Base-by-base conservation (phyloP, 306 rosid species). In the Cicer bijugum region DNA sequence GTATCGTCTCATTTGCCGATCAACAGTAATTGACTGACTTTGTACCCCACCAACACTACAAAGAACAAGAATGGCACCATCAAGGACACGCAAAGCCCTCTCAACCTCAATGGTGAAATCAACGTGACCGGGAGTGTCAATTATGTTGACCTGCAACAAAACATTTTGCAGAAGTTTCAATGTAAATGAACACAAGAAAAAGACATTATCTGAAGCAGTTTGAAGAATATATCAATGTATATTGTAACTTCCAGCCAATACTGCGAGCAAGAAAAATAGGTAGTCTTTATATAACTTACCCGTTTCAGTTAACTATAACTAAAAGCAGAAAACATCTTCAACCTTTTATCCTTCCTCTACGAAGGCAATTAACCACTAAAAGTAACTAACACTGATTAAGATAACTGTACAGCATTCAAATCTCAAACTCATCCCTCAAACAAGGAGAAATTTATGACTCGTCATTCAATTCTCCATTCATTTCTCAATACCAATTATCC, bases 21-120 rank as follows among this genome's bases (percentile, higher is more conserved):
- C 97, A 79, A 94, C 97, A 12, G 99, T 91, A 60, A 94, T 94
- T 14, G 99, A 94, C 86, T 94, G 99, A 86, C 97, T 94, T 75
- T 94, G 99, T 82, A 94, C 99, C 50, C 97, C 97, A 69, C 97
- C 99, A 78, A 94, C 99, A 74, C 99, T 94, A 82, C 99, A 91
- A 48, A 94, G 92, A 65, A 94, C 99, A 75, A 94, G 99, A 80
- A 94, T 85, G 71, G 99, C 99, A 84, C 99, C 99, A 85, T 94
- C 99, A 77, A 94, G 97, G 60, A 91, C 97, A 61, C 93, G 99
- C 86, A 94, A 77, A 75, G 99, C 99, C 85, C 99, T 88, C 84
- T 94, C 99, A 39, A 94, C 99, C 85, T 94, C 99, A 47, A 94
- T 91, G 69, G 99, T 91, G 86, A 91, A 94, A 74, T 94, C 99